These are phyloP conservation scores for Aspergillus egyptiacus DNA, from an alignment of 495 filamentous ascomycete genomes.

Conservation along the genomic window DNA sequence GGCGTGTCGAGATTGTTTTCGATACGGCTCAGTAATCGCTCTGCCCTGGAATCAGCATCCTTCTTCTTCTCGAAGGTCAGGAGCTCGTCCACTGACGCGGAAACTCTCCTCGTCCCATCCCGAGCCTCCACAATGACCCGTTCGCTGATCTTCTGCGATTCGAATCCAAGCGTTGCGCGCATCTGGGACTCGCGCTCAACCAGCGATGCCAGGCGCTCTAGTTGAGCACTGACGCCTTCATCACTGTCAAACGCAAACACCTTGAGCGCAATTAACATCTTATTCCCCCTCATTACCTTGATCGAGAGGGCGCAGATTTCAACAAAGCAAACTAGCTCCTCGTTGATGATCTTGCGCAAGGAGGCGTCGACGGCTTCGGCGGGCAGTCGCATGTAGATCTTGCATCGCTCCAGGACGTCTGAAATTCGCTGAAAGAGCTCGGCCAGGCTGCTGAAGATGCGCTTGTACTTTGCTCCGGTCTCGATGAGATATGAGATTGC, in stretches of 20 bases:
- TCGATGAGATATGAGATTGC: slow-evolving; percentile 22
- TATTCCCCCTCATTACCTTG: slow-evolving; percentile 22
- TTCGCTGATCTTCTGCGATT: not conserved
- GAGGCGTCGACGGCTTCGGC: slow-evolving; percentile 20
- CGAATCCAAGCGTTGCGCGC: not conserved
- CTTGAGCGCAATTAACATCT: slow-evolving; percentile 24
- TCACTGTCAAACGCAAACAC: slow-evolving; percentile 23
- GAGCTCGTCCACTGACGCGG: not conserved
- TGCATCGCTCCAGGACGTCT: slow-evolving; percentile 24
- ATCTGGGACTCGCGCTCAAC: slow-evolving; percentile 7
- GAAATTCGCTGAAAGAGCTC: slow-evolving; percentile 22
- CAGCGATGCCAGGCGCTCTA: slow-evolving; percentile 14
- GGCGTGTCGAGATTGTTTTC: not conserved
- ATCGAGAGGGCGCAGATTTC: slow-evolving; percentile 24
- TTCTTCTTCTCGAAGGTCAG: not conserved
- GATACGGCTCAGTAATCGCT: not conserved
- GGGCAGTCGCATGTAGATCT: slow-evolving; percentile 24
- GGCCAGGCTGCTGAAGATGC: slow-evolving; percentile 24
- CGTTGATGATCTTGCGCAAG: slow-evolving; percentile 24
- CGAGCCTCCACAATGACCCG: not conserved
- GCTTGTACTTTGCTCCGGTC: slow-evolving; percentile 24
- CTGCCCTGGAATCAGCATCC: not conserved
- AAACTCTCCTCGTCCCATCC: not conserved
- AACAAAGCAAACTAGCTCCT: slow-evolving; percentile 24
- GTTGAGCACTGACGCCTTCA: slow-evolving; percentile 21